A percentile compares a stretch with the other conserved stretches of the same genome.
phyloP scores from a whole-genome alignment of 2,329 filamentous ascomycete species.

The Ophiosphaerella korrae region DNA sequence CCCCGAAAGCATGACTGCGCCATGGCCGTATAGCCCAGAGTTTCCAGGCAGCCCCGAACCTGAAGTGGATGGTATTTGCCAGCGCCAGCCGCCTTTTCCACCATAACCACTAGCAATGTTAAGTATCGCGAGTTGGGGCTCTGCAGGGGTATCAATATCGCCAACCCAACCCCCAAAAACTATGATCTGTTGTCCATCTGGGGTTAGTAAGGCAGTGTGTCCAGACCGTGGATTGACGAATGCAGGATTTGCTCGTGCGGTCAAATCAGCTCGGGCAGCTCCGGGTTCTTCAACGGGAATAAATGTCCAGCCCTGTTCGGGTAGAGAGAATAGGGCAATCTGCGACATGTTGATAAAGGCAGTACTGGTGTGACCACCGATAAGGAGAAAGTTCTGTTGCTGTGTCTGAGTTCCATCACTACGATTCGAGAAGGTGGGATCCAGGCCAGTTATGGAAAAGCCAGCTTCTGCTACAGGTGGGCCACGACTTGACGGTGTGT shows the following conservation, averaged over 20 bases:
- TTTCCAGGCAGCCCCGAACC: conserved; percentile 49
- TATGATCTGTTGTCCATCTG: conserved; percentile 77
- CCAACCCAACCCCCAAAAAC: conserved; percentile 94
- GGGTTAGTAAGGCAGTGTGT: conserved; percentile 80
- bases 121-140: conserved; percentile 80
- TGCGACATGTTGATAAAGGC: conserved; percentile 96
- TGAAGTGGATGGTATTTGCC: conserved; percentile 64
- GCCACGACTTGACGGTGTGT: conserved; percentile 59
- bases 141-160: conserved; percentile 73
- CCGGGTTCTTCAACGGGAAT: conserved; percentile 64
- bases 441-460: conserved; percentile 78
- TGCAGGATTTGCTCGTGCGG: conserved; percentile 52
- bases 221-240: conserved; percentile 81
- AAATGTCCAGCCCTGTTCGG: conserved; percentile 86
- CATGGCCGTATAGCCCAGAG: conserved; percentile 65
- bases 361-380: conserved; percentile 81
- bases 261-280: conserved; percentile 60
- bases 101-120: conserved; percentile 76
- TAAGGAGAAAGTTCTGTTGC: conserved; percentile 76
- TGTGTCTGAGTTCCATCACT: conserved; percentile 68
- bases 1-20: conserved; percentile 65
- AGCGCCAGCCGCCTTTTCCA: conserved; percentile 66
- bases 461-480: conserved; percentile 82
- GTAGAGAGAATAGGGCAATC: conserved; percentile 83
- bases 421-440: conserved; percentile 71